Conservation (phyloP, 2,329 filamentous ascomycete species). For the Fusarium pseudocircinatum region DNA sequence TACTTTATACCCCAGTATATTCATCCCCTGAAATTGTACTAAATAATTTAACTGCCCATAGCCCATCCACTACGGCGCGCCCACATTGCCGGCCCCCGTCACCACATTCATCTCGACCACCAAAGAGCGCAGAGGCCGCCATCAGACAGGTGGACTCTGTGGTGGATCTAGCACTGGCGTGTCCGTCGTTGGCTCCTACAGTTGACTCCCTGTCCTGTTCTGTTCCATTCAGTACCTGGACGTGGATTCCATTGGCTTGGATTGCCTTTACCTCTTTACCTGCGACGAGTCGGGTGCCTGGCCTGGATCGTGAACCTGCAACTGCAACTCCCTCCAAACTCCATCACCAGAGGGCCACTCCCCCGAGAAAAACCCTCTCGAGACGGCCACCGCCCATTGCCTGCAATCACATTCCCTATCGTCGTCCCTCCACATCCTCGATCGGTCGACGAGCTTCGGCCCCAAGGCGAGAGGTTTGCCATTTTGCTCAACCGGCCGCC, state of each 20-base stretch:
- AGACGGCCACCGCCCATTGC: constrained; percentile 39
- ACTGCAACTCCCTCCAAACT: constrained; percentile 41
- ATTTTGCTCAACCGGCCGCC: constrained; percentile 25
- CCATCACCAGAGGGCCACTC: constrained; percentile 34
- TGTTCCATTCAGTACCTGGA: constrained; percentile 21
- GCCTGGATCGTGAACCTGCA: constrained; percentile 43
- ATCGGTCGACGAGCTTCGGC: constrained; percentile 29
- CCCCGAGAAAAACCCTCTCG: constrained; percentile 19
- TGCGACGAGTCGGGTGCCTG: constrained; percentile 35
- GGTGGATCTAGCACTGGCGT: constrained; percentile 40
- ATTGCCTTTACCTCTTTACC: constrained; percentile 33
- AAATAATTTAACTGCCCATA: constrained; percentile 38
- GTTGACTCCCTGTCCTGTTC: constrained; percentile 28
- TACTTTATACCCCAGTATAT: constrained; percentile 35
- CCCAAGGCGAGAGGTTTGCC: constrained; percentile 28
- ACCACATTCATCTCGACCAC: constrained; percentile 18
- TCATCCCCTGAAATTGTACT: constrained; percentile 35
- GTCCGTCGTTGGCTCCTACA: constrained; percentile 31
- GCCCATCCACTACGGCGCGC: constrained; percentile 28
- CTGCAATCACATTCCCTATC: constrained; percentile 8
- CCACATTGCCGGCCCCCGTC: constrained; percentile 28
- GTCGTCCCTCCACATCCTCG: constrained; percentile 18
- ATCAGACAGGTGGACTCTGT: constrained; percentile 38
- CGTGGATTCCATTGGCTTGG: constrained; percentile 27
- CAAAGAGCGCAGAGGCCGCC: constrained; percentile 38